Evolutionary conservation across 768 basidiomycete genomes (phyloP).

Genomic region (Mycena pura): DNA sequence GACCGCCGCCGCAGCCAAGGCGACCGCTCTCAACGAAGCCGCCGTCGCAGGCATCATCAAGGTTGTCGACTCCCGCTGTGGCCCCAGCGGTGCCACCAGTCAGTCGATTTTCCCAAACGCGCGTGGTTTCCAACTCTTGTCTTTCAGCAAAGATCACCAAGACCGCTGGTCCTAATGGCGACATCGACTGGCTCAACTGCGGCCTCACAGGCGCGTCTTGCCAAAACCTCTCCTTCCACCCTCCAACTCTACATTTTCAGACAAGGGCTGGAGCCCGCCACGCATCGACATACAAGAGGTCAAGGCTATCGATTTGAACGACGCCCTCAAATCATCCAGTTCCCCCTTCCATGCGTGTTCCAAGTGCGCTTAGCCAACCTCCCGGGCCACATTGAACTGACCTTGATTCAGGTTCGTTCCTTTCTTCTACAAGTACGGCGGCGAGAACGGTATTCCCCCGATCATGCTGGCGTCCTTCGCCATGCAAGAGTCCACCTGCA

Average conservation of each 20-base stretch:
- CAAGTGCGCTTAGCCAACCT: slow-evolving; percentile 39
- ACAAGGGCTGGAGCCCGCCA: slow-evolving; percentile 76
- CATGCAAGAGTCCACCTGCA: slow-evolving; percentile 85
- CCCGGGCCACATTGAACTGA: not conserved
- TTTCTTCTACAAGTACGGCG: slow-evolving; percentile 66
- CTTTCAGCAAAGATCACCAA: slow-evolving; percentile 54
- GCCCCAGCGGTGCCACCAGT: slow-evolving; percentile 58
- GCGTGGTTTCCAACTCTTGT: not conserved
- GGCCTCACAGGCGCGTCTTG: slow-evolving; percentile 53
- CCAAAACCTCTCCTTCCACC: not conserved
- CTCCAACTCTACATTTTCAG: not conserved
- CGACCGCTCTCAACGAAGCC: not conserved
- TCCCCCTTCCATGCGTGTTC: slow-evolving; percentile 68
- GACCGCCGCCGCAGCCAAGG: not conserved
- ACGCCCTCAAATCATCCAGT: slow-evolving; percentile 53
- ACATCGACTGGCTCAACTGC: slow-evolving; percentile 80
- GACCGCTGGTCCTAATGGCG: slow-evolving; percentile 71
- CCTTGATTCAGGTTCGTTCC: not conserved
- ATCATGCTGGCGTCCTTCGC: slow-evolving; percentile 87
- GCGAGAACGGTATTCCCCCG: slow-evolving; percentile 60
- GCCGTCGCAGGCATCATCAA: slow-evolving; percentile 38
- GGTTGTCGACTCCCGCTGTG: slow-evolving; percentile 48
- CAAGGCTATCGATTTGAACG: slow-evolving; percentile 50
- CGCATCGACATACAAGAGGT: slow-evolving; percentile 59
- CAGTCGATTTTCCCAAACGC: slow-evolving; percentile 14